Evolutionary conservation across 495 filamentous ascomycete species (phyloP), one percentile per base, ranked within the genome.

Genomic region (Aspergillus steynii): DNA sequence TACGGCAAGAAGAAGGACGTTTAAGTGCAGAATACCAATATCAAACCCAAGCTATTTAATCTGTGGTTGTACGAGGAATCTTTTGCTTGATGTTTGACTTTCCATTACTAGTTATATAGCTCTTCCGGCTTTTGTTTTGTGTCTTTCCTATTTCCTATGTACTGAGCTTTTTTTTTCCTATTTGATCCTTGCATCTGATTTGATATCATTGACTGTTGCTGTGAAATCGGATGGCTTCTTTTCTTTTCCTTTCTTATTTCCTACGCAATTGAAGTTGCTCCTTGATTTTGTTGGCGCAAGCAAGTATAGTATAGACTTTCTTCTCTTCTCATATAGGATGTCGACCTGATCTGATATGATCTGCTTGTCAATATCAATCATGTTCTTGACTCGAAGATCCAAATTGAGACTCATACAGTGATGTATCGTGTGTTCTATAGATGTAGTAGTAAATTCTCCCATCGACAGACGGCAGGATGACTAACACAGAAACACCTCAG

Each of bases 1-100:
- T 85, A 84, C 65, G 71, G 72, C 65, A 79, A 78, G 75, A 78
- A 78, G 62, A 77, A 73, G 71, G 9, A 42, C 37, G 37, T 42
- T 10, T 42, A 42, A 42, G 20, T 20, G 20, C 20, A 15, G 37
- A 2, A 42, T 10, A 10, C 20, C 20, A 20, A 20, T 20, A 20
- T 20, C 37, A 42, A 42, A 14, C 9, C 10, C 12, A 42, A 42
- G 37, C 9, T 14, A 7, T 10, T 42, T 14, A 42, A 42, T 42
- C 37, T 42, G 37, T 42, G 9, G 1, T 42, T 42, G 37, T 42
- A 42, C 37, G 37, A 42, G 7, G 31, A 32, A 32, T 32, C 31
- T 32, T 32, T 32, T 20, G 4, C 31, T 32, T 4, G 3, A 7
- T 32, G 3, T 32, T 32, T 32, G 31, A 10, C 12, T 42, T 37